phyloP scores from a whole-genome alignment of 2,329 filamentous ascomycete genomes.

The Pyrenophora teres region DNA sequence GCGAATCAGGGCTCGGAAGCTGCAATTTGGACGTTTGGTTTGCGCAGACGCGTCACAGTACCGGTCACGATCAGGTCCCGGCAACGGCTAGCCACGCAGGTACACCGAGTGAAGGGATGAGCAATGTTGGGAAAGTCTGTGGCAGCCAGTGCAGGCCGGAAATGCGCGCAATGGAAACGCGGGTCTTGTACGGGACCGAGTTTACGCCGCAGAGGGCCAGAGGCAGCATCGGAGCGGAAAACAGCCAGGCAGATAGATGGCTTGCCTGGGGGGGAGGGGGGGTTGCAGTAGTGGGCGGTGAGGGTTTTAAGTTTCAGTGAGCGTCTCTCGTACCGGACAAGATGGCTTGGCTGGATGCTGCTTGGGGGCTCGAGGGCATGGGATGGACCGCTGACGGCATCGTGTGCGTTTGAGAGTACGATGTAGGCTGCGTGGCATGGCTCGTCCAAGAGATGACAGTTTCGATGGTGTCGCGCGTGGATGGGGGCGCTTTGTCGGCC shows the following conservation, averaged over 20 bases:
- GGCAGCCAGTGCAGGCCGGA: too few species aligned
- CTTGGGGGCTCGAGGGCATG: slow-evolving; percentile 24
- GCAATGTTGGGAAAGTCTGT: too few species aligned
- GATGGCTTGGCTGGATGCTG: slow-evolving; percentile 19
- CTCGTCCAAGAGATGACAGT: slow-evolving; percentile 15
- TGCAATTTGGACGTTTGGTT: too few species aligned
- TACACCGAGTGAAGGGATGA: too few species aligned
- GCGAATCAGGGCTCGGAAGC: too few species aligned
- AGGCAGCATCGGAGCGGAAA: slow-evolving; percentile 17
- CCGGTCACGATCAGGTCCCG: too few species aligned
- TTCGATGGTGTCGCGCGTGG: slow-evolving; percentile 18
- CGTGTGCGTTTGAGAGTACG: slow-evolving; percentile 24
- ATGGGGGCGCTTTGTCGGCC: slow-evolving; percentile 10
- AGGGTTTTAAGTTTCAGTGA: slow-evolving; percentile 1
- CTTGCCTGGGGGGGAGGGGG: background rate
- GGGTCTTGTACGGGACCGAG: slow-evolving; percentile 29
- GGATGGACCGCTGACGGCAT: slow-evolving; percentile 25
- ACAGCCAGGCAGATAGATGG: slow-evolving; percentile 18
- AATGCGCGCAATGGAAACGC: too few species aligned
- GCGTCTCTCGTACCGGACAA: slow-evolving; percentile 1
- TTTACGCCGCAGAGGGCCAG: slow-evolving; percentile 12
- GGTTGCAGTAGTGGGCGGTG: slow-evolving; percentile 2
- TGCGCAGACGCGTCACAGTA: too few species aligned
- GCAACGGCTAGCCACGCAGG: too few species aligned
- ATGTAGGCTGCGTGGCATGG: slow-evolving; percentile 1